A percentile compares a stretch with the other conserved stretches of the same genome.
Conservation (phyloP, 2,329 filamentous ascomycete genomes). For the Cercospora janseana region DNA sequence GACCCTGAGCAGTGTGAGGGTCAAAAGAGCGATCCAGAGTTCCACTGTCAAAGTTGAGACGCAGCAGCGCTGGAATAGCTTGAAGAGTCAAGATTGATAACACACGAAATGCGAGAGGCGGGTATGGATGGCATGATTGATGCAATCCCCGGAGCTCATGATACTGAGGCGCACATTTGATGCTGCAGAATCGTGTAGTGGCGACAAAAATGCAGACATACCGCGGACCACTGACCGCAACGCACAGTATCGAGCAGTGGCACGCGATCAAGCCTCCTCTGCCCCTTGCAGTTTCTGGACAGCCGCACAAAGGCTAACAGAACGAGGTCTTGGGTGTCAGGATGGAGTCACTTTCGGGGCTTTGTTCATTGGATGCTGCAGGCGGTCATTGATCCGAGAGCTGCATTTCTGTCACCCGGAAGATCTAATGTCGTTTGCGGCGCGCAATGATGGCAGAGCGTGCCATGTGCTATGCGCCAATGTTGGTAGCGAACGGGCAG, state of each 20-base stretch:
- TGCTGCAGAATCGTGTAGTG: too few relatives aligned
- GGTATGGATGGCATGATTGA: conserved; percentile 21
- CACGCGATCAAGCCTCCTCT: too few relatives aligned
- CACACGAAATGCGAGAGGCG: conserved; percentile 5
- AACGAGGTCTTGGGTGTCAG: background rate
- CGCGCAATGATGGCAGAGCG: conserved; percentile 5
- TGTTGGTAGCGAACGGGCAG: background rate
- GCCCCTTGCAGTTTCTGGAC: too few relatives aligned
- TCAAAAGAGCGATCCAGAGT: conserved; percentile 16
- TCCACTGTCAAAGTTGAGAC: conserved; percentile 21
- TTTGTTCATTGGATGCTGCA: conserved; percentile 3
- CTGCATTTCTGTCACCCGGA: background rate
- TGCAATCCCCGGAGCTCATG: conserved; percentile 7
- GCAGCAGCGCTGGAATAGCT: conserved; percentile 16
- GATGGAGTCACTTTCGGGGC: background rate
- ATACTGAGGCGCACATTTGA: conserved; percentile 9
- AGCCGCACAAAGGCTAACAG: background rate
- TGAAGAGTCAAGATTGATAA: background rate
- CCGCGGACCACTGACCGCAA: too few relatives aligned
- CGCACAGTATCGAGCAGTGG: too few relatives aligned
- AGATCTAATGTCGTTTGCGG: background rate
- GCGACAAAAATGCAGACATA: too few relatives aligned
- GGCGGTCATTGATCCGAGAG: too few relatives aligned
- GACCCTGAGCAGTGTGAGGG: conserved; percentile 11
- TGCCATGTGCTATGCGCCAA: conserved; percentile 2